Conservation (phyloP, 2,329 filamentous ascomycete genomes). For the Pyricularia sp. region DNA sequence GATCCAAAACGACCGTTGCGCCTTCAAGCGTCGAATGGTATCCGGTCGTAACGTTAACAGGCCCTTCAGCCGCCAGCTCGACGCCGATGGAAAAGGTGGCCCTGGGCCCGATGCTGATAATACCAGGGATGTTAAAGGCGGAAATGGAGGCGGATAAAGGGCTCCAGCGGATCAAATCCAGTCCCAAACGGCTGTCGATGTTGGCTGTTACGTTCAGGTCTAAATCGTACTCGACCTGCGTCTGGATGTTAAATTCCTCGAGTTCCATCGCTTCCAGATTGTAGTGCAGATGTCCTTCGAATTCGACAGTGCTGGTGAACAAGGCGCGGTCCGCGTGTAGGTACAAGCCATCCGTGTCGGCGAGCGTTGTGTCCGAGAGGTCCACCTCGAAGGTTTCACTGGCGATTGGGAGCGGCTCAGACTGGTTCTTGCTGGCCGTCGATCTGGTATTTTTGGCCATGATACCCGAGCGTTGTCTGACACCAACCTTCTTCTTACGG, state of each 20-base stretch:
- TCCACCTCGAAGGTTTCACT: constrained; percentile 1
- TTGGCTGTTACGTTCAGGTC: not conserved
- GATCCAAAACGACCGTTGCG: not conserved
- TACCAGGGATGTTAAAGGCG: not conserved
- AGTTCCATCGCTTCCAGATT: not conserved
- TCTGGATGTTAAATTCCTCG: not conserved
- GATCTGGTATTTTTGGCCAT: not conserved
- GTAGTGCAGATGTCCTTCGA: not conserved
- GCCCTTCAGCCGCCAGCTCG: not conserved
- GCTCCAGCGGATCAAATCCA: not conserved
- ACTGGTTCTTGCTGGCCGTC: not conserved
- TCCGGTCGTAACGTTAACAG: not conserved
- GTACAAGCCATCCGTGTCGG: not conserved
- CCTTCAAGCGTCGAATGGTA: not conserved
- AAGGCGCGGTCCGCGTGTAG: not conserved
- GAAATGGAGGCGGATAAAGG: not conserved
- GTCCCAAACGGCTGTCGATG: not conserved
- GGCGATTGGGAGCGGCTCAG: not conserved
- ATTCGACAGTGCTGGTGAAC: not conserved
- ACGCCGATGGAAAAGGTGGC: not conserved
- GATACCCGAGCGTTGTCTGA: not conserved
- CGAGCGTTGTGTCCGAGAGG: not conserved
- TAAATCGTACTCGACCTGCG: not conserved
- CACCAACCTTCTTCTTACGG: not conserved
- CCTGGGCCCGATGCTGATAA: not conserved